Evolutionary conservation across 805 yeast species (phyloP).

Genomic region (Ogataea pilisensis): DNA sequence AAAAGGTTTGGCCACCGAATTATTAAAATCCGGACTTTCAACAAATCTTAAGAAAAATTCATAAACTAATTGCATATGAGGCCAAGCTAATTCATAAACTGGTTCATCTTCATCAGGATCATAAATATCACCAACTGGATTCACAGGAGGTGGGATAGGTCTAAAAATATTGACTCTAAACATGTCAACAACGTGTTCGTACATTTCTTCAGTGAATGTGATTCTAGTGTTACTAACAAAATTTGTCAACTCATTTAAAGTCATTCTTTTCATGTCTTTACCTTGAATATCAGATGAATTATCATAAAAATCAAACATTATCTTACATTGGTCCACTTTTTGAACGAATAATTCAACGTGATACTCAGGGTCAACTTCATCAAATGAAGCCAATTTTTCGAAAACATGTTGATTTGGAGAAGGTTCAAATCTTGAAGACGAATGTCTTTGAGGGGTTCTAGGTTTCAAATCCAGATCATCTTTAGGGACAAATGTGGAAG

Average conservation of each 20-base stretch:
- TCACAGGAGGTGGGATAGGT: slow-evolving; percentile 97
- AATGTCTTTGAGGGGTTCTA: slow-evolving; percentile 79
- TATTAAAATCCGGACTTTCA: slow-evolving; percentile 92
- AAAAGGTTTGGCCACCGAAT: slow-evolving; percentile 86
- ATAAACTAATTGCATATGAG: slow-evolving; percentile 96
- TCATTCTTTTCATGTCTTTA: slow-evolving; percentile 83
- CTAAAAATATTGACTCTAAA: slow-evolving; percentile 85
- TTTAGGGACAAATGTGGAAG: slow-evolving; percentile 39
- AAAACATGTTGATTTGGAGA: slow-evolving; percentile 56
- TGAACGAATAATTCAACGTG: slow-evolving; percentile 77
- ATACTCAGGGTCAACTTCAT: slow-evolving; percentile 75
- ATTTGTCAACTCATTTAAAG: slow-evolving; percentile 85
- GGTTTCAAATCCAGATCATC: slow-evolving; percentile 75
- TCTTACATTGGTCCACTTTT: slow-evolving; percentile 91
- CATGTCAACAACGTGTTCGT: slow-evolving; percentile 83
- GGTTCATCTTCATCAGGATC: slow-evolving; percentile 99
- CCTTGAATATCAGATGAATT: slow-evolving; percentile 90
- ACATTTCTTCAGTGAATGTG: slow-evolving; percentile 86
- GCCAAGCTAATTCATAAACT: slow-evolving; percentile 94
- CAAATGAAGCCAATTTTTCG: slow-evolving; percentile 78
- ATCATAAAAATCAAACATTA: slow-evolving; percentile 90
- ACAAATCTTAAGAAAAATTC: slow-evolving; percentile 90
- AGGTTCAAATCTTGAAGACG: slow-evolving; percentile 88
- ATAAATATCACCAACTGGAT: slow-evolving; percentile 91
- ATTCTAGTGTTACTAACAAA: slow-evolving; percentile 80